Conservation (phyloP, 768 basidiomycete genomes). For the Auricularia sp. region DNA sequence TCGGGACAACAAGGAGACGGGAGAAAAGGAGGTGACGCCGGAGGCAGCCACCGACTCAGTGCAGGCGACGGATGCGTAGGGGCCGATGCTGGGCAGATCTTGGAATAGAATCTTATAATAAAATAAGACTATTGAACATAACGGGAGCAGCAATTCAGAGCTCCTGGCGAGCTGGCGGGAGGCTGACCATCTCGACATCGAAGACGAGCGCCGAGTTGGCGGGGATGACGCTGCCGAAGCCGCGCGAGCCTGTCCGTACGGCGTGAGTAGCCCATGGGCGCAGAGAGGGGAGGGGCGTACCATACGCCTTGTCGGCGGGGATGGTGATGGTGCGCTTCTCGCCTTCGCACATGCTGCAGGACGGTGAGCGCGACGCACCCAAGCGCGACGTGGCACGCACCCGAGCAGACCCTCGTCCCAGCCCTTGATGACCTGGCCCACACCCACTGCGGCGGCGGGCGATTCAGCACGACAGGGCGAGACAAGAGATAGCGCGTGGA, state of each 20-base stretch:
- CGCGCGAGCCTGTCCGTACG: slow-evolving; percentile 48
- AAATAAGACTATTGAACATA: not conserved
- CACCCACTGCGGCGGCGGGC: slow-evolving; percentile 42
- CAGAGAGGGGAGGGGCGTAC: slow-evolving; percentile 25
- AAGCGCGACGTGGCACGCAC: slow-evolving; percentile 3
- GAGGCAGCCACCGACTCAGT: too few relatives aligned
- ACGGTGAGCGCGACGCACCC: not conserved
- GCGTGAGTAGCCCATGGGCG: not conserved
- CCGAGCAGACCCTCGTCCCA: slow-evolving; percentile 74
- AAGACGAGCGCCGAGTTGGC: slow-evolving; percentile 73
- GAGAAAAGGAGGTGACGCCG: too few relatives aligned
- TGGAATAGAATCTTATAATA: not conserved
- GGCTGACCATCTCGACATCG: slow-evolving; percentile 68
- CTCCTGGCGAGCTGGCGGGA: slow-evolving; percentile 48
- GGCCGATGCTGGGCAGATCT: too few relatives aligned
- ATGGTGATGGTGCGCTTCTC: slow-evolving; percentile 89
- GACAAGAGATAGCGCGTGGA: not conserved
- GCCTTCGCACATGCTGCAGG: slow-evolving; percentile 64
- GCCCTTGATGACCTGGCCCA: slow-evolving; percentile 72
- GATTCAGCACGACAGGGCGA: not conserved
- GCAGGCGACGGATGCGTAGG: too few relatives aligned
- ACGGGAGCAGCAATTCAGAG: slow-evolving; percentile 26
- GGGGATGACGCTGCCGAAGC: slow-evolving; percentile 70
- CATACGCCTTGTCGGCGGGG: slow-evolving; percentile 70
- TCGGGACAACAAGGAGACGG: too few relatives aligned